Evolutionary conservation across 2,329 filamentous ascomycete genomes (phyloP), one percentile per base, ranked within the genome.

Genomic region (Chrysoporthe austroafricana): DNA sequence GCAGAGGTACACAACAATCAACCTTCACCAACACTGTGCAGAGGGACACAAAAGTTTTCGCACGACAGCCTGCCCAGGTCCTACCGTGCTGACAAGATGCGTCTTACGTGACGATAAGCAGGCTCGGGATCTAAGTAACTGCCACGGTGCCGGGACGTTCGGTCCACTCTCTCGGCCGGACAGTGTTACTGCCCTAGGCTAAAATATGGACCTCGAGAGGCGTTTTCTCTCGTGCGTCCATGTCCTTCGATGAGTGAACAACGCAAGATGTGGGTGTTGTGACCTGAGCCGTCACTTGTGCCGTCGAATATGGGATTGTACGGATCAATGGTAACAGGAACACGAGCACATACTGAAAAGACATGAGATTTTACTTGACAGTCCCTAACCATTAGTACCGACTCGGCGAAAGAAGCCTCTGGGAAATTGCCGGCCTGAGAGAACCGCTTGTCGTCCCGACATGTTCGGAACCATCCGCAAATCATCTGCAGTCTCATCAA

Each of bases 101-200:
- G 63, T 68, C 63, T 58, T 26, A 62, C 66, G 46, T 68, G 66
- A 68, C 50, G 39, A 58, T 64, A 58, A 66, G 63, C 66, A 62
- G 39, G 58, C 63, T 52, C 52, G 18, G 63, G 21, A 48, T 36
- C 61, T 16, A 62, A 50, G 36, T 36, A 26, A 58, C 63, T 26
- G 52, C 58, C 48, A n/a, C 44, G 32, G 21, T 50, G 14, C 36
- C 62, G 26, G 34, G 50, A 43, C 16, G 6, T 18, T 21, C 36
- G 34, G 7, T 32, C 9, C 34, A 26, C 8, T 26, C 43, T n/a
- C 9, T 57, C 62, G 62, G n/a, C 26, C n/a, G 11, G 16, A 57
- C 21, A 26, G 11, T 16, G 14, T 34, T 39, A 13, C 9, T 32
- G n/a, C 32, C 21, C n/a, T 42, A 39, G 50, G 32, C 48, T 16